Base-by-base conservation (phyloP, 805 yeast species). In the Metschnikowia gruessii region DNA sequence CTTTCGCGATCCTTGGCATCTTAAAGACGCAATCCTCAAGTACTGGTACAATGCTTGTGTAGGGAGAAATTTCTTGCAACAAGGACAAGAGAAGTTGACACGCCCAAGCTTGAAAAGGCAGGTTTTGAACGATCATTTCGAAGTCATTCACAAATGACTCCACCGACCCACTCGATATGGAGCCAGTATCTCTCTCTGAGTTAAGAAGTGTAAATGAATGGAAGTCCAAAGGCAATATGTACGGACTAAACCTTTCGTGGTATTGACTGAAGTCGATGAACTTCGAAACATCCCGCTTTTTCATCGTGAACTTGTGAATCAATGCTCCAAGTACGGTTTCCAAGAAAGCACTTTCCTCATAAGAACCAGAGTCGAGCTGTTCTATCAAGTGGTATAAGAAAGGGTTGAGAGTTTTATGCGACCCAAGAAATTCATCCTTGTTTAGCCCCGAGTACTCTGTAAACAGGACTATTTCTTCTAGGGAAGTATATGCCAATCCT, bases 281-380 rank as follows among this genome's bases (percentile, higher is more conserved):
- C 29, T 59, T 58, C 12, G 29, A 33, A 1, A 62, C 47, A 22
- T 59, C 63, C 13, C 15, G 44, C 9, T 28, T 49, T 11, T 42
- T 56, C 31, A 43, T 37, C n/a, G 54, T 49, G 43, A 57, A 61
- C 24, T 61, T 64, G 46, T 62, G 53, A 1, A 74, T 49, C 15
- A 76, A 55, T 9, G 63, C 69, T 1, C 81, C 80, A 8, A 74
- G 34, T 5, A 74, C 56, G 3, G 70, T 50, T 33, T 77, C 79
- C 36, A 74, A 62, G 17, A 49, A 49, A 2, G 55, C 53, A 7
- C 32, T 30, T 7, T 36, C 26, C 6, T 42, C 44, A 17, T 41
- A 38, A 12, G 28, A 13, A 18, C 55, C 51, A 1, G 42, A 29
- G 1, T 54, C 49, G 11, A 58, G 44, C 9, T 49, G 45, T 0